Evolutionary conservation across 2,329 filamentous ascomycete species (phyloP).

Genomic region (Pseudogymnoascus pannorum): DNA sequence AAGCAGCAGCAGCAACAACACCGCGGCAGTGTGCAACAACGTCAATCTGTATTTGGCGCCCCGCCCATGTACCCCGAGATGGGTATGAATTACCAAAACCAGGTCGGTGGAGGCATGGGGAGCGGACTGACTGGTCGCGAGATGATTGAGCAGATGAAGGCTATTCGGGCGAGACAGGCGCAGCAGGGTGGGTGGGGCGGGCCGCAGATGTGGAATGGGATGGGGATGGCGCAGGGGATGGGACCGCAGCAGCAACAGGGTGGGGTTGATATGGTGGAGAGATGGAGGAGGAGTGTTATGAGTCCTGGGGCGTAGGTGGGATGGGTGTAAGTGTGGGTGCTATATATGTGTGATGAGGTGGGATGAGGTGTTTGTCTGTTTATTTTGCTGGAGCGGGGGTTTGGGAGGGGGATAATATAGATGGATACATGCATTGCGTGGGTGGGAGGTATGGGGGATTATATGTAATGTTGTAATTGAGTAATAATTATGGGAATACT

Average conservation of each 20-base stretch:
- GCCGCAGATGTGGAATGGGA: constrained; percentile 18
- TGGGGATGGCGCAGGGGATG: constrained; percentile 20
- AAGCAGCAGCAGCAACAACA: not conserved
- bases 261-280: constrained; percentile 30
- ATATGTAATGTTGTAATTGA: not conserved
- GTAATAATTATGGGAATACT: not conserved
- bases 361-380: not conserved
- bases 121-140: constrained; percentile 15
- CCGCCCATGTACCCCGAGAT: not conserved
- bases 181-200: constrained; percentile 11
- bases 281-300: constrained; percentile 31
- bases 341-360: not conserved
- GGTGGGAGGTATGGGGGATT: not conserved
- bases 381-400: not conserved
- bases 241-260: constrained; percentile 24
- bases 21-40: not conserved
- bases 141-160: constrained; percentile 17
- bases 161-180: constrained; percentile 14
- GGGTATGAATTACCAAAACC: not conserved
- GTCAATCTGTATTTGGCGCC: not conserved
- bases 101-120: not conserved
- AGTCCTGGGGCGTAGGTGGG: not conserved
- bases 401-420: not conserved
- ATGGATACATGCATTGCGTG: not conserved
- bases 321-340: not conserved